Conservation (phyloP, 768 basidiomycete genomes). For the Podaxis rugospora region DNA sequence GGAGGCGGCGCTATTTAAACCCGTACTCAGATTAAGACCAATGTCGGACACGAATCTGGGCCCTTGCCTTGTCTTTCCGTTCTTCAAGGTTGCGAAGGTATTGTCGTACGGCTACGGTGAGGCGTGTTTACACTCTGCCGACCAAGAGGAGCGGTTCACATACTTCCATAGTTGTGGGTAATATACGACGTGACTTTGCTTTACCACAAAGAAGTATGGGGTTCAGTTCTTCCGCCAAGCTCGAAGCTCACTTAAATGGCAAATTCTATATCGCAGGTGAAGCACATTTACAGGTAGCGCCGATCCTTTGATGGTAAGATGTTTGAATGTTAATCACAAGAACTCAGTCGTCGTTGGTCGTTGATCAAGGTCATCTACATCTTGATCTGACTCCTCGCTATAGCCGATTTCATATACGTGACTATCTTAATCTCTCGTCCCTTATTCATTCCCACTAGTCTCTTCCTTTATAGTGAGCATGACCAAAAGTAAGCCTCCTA, state of each 20-base stretch:
- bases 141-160: too few relatives aligned
- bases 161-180: background rate
- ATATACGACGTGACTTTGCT: slow-evolving; percentile 1
- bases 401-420: background rate
- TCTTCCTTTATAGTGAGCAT: background rate
- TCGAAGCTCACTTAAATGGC: background rate
- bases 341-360: background rate
- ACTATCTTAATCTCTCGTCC: background rate
- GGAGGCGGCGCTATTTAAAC: background rate
- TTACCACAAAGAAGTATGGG: slow-evolving; percentile 1
- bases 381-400: background rate
- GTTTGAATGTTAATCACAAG: background rate
- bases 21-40: background rate
- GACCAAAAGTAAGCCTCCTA: background rate
- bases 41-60: background rate
- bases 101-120: slow-evolving; percentile 1
- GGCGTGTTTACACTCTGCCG: background rate
- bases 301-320: background rate
- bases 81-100: background rate
- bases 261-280: background rate
- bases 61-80: background rate
- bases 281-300: slow-evolving; percentile 4
- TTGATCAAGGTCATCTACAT: slow-evolving; percentile 2
- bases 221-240: too few relatives aligned
- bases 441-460: background rate